Evolutionary conservation across 2,329 filamentous ascomycete species (phyloP), one percentile per base, ranked within the genome.

Genomic region (Penicillium sp.): DNA sequence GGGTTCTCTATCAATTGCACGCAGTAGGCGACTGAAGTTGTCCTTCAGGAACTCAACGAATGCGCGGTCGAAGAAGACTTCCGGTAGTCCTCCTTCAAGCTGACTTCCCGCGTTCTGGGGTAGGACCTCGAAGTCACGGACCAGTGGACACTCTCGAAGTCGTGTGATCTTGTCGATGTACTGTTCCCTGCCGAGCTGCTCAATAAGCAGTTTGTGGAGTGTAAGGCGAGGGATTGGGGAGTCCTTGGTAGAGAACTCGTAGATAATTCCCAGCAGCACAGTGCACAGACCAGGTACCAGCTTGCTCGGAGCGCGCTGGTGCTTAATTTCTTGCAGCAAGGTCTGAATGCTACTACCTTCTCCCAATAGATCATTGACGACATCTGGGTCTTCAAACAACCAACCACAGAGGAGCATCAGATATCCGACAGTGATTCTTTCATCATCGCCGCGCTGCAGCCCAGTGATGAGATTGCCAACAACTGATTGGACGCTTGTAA

Each of bases 211-310:
- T 22, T 88, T 85, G 66, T 96, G 89, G 42, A 99, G 77, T 9
- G 88, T 92, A 22, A 86, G 81, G 56, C 94, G 83, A 5, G 93
- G 84, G 48, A 99, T 88, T 0, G 94, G 91, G 0, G 93, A 97
- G 73, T 99, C 94, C 69, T 96, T 96, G 0, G 93, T 97, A 9
- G 93, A 97, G 67, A 97, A 99, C 67, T 99, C 94, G 70, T 97
- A 99, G 4, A 94, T 82, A 18, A 95, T 87, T 9, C 93, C 94
- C 1, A 97, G 80, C 0, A 99, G 77, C 69, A 92, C 86, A 14
- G 92, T 88, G 69, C 89, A 91, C 11, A 99, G 80, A 2, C 94
- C 94, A 60, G 90, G 88, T 13, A 93, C 81, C 31, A 96, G 77
- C 18, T 83, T 78, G 55, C 86, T 86, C 11, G 84, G 84, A 27